These are phyloP conservation scores for Sugiyamaella lignohabitans DNA, from an alignment of 805 yeast species.

Conservation along the genomic window DNA sequence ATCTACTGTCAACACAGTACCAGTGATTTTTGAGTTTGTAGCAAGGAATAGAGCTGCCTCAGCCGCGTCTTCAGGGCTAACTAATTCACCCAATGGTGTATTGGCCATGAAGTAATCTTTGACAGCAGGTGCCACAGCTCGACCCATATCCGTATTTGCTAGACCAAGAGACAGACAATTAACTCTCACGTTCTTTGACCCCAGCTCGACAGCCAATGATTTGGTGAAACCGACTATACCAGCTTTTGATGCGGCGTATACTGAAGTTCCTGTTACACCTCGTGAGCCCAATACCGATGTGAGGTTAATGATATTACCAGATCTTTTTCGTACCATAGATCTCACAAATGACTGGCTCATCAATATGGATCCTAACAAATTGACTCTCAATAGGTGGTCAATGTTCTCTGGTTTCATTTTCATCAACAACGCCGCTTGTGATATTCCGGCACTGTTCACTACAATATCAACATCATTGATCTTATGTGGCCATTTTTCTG, in stretches of 20 bases:
- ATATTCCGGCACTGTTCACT: slow-evolving; percentile 52
- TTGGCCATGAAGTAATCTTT: slow-evolving; percentile 10
- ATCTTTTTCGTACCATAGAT: slow-evolving; percentile 41
- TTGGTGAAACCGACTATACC: slow-evolving; percentile 60
- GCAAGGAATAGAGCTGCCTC: slow-evolving; percentile 19
- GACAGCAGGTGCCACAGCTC: slow-evolving; percentile 6
- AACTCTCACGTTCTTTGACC: slow-evolving; percentile 47
- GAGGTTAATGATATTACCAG: slow-evolving; percentile 48
- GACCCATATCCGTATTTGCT: slow-evolving; percentile 55
- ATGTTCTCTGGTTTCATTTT: slow-evolving; percentile 40
- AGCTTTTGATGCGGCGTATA: slow-evolving; percentile 65
- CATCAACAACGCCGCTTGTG: slow-evolving; percentile 49
- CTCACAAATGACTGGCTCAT: slow-evolving; percentile 47
- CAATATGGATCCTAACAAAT: slow-evolving; percentile 56
- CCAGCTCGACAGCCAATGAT: slow-evolving; percentile 54
- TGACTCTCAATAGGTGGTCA: slow-evolving; percentile 43
- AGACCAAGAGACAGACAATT: slow-evolving; percentile 67
- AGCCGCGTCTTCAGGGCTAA: slow-evolving; percentile 17
- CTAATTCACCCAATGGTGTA: slow-evolving; percentile 10
- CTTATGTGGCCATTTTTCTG: background rate
- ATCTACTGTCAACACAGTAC: slow-evolving; percentile 15
- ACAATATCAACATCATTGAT: slow-evolving; percentile 36
- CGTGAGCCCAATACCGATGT: slow-evolving; percentile 56
- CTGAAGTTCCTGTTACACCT: slow-evolving; percentile 47
- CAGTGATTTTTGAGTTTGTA: slow-evolving; percentile 15